These are phyloP conservation scores for Stephanodiscus triporus DNA, from an alignment of 108 stramenopile species.

Conservation along the genomic window DNA sequence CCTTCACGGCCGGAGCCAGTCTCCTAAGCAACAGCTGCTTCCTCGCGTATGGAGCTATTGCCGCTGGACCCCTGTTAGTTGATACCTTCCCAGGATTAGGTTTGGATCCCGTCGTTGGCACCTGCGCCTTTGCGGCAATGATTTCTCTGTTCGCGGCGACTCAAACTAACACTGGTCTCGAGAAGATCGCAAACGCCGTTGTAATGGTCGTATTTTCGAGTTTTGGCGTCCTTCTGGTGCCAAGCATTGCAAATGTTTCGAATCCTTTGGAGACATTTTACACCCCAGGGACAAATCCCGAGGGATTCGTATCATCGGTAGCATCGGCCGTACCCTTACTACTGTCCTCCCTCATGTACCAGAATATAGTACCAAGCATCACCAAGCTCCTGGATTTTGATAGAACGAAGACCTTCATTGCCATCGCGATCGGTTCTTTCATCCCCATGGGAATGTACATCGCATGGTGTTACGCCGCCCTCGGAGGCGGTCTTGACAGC, in stretches of 20 bases:
- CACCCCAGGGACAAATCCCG: constrained; percentile 31
- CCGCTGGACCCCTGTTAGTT: constrained; percentile 47
- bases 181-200: constrained; percentile 52
- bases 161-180: constrained; percentile 51
- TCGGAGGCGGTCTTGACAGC: constrained; percentile 62
- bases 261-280: constrained; percentile 58
- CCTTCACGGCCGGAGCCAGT: constrained; percentile 48
- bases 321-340: constrained; percentile 59
- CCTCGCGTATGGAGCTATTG: constrained; percentile 59
- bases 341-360: constrained; percentile 61
- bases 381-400: constrained; percentile 71
- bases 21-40: constrained; percentile 63
- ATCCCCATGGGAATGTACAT: constrained; percentile 74
- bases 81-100: constrained; percentile 31
- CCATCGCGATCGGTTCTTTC: constrained; percentile 63
- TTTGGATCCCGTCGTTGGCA: constrained; percentile 20
- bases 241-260: constrained; percentile 57
- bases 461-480: constrained; percentile 66
- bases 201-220: constrained; percentile 64
- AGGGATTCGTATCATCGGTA: constrained; percentile 19
- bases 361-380: constrained; percentile 82
- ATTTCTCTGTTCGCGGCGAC: constrained; percentile 41
- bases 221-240: constrained; percentile 60
- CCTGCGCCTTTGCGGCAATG: constrained; percentile 34
- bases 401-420: constrained; percentile 52